A percentile compares a stretch with the other conserved stretches of the same genome.
phyloP scores from a whole-genome alignment of 2,329 filamentous ascomycete genomes.

The Penicillium sp. region DNA sequence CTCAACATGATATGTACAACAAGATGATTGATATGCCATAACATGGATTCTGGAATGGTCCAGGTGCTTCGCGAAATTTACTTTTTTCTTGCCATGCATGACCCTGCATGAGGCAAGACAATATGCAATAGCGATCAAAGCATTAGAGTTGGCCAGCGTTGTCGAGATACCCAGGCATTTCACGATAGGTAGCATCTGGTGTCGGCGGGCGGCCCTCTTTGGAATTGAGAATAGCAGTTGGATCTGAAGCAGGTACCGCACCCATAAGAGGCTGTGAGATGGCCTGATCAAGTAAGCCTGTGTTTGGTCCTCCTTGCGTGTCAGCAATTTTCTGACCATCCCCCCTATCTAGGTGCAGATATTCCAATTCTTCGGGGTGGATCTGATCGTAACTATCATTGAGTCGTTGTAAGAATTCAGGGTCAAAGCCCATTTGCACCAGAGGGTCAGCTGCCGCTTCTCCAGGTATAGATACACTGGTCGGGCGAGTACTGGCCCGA shows the following conservation, averaged over 20 bases:
- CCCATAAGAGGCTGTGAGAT: no score
- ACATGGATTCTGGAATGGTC: not conserved
- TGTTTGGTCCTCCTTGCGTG: constrained; percentile 19
- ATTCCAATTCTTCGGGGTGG: constrained; percentile 31
- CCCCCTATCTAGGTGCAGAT: constrained; percentile 21
- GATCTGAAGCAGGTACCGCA: constrained; percentile 15
- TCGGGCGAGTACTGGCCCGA: constrained; percentile 34
- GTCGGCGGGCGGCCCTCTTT: constrained; percentile 17
- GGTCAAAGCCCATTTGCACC: constrained; percentile 40
- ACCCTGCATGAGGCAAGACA: constrained; percentile 1
- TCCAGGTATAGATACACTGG: constrained; percentile 32
- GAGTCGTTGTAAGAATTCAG: constrained; percentile 37
- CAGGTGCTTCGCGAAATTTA: not conserved
- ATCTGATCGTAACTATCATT: constrained; percentile 35
- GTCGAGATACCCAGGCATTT: constrained; percentile 16
- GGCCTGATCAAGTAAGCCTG: constrained; percentile 11
- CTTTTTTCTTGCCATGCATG: constrained; percentile 12
- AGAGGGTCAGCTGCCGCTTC: constrained; percentile 32
- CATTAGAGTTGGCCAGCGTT: constrained; percentile 13
- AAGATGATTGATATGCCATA: not conserved
- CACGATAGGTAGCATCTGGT: constrained; percentile 17
- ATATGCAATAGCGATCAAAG: not conserved
- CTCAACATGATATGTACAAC: not conserved
- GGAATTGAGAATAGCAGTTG: constrained; percentile 19
- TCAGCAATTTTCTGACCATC: constrained; percentile 13